Percentiles rank a stretch among this genome's conserved stretches.
phyloP scores from a whole-genome alignment of 2,329 filamentous ascomycete species.

The Colletotrichum simmondsii region DNA sequence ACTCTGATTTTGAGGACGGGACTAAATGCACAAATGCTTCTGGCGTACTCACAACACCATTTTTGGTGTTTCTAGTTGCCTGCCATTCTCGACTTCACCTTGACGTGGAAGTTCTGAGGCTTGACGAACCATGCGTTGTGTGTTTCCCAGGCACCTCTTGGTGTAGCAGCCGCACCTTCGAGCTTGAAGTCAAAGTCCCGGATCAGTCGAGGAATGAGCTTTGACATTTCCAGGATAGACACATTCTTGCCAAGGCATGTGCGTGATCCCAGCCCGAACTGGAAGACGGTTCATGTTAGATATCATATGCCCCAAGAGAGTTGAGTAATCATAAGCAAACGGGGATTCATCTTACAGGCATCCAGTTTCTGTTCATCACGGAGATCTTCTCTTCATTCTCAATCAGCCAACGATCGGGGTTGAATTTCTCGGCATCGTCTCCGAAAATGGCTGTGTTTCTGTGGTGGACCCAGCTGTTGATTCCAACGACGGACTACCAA shows the following conservation, averaged over 20 bases:
- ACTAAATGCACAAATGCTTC: too few species aligned
- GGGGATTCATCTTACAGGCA: conserved; percentile 39
- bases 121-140: conserved; percentile 56
- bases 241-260: conserved; percentile 57
- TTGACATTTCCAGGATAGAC: conserved; percentile 54
- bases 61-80: not conserved
- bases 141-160: conserved; percentile 43
- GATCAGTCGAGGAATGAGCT: conserved; percentile 51
- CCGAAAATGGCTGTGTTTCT: conserved; percentile 44
- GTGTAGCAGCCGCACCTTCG: not conserved
- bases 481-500: conserved; percentile 43
- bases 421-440: conserved; percentile 47
- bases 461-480: conserved; percentile 50
- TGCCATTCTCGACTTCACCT: not conserved
- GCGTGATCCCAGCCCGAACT: conserved; percentile 54
- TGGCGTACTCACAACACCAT: too few species aligned
- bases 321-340: too few species aligned
- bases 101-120: conserved; percentile 51
- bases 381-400: conserved; percentile 39
- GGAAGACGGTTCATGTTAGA: conserved; percentile 25
- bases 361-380: conserved; percentile 42
- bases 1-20: too few species aligned
- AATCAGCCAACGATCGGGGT: conserved; percentile 54
- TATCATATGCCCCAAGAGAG: too few species aligned
- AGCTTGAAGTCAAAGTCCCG: conserved; percentile 47